Base-by-base conservation (phyloP, 2,329 filamentous ascomycete genomes). In the Penicillium concentricum region DNA sequence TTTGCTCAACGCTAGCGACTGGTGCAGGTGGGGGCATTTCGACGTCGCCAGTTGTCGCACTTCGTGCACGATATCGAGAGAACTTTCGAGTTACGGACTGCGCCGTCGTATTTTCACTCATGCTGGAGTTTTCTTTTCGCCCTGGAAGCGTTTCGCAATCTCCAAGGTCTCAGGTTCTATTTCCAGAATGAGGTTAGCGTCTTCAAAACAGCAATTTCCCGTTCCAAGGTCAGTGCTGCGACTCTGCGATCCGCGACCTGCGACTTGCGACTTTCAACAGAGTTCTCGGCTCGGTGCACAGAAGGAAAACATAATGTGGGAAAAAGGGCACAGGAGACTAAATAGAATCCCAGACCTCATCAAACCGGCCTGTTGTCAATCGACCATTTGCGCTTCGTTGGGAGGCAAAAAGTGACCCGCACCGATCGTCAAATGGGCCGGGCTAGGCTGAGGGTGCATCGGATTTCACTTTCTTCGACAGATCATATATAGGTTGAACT, bases 301-400 rank as follows among this genome's bases (percentile, higher is more conserved):
- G n/a, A n/a, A 32, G 12, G 28, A 35, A 47, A 22, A 45, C 13
- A 51, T 20, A 41, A 35, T 46, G n/a, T 46, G 41, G 41, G 41
- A 37, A 38, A 28, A 50, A 30, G 15, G 9, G 12, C 10, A 46
- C 30, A 10, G 26, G 20, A 55, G 28, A 22, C 15, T 22, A 16
- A 28, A 43, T 13, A 42, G 28, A 35, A 51, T 38, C 43, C 37
- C 30, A 13, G 16, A 26, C n/a, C 32, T 42, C 42, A 22, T 57
- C 54, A 56, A 52, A 56, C 32, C 48, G 54, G 34, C 48, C 37
- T 45, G 18, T 57, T 57, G 24, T 51, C 30, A 57, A 57, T 54
- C 38, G 42, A 44, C 46, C 47, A 44, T 42, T 41, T 15, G 22
- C 22, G 16, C 20, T 26, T 54, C 38, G 38, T 42, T 26, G 44